These are phyloP conservation scores for Teratosphaeria viscida DNA, from an alignment of 2,329 filamentous ascomycete genomes.

Conservation along the genomic window DNA sequence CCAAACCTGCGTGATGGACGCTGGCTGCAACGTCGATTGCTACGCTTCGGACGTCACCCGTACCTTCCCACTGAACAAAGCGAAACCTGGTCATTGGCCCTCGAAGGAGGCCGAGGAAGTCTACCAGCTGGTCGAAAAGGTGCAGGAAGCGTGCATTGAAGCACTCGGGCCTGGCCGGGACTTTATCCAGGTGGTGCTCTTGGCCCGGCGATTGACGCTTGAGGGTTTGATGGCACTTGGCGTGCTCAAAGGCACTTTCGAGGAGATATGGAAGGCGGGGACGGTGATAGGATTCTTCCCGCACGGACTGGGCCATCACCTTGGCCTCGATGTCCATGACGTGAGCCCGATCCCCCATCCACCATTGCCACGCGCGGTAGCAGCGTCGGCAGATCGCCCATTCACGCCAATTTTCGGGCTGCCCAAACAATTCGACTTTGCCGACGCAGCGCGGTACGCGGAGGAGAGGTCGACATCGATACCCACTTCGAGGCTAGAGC, in stretches of 20 bases:
- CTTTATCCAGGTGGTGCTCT: constrained; percentile 54
- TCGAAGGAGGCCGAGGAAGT: constrained; percentile 59
- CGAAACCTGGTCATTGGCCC: constrained; percentile 48
- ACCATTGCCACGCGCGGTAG: background rate
- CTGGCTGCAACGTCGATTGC: constrained; percentile 71
- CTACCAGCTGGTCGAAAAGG: constrained; percentile 68
- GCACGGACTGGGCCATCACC: constrained; percentile 40
- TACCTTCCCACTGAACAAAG: constrained; percentile 60
- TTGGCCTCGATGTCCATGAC: constrained; percentile 43
- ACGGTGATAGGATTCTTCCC: constrained; percentile 38
- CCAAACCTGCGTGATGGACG: constrained; percentile 73
- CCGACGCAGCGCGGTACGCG: background rate
- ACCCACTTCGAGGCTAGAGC: constrained; percentile 24
- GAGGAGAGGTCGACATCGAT: background rate
- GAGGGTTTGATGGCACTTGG: constrained; percentile 66
- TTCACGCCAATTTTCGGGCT: background rate
- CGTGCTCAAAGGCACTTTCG: constrained; percentile 54
- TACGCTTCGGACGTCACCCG: constrained; percentile 89
- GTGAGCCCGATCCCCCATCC: constrained; percentile 23
- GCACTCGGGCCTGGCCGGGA: constrained; percentile 62
- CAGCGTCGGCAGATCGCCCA: background rate
- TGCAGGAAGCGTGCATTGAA: constrained; percentile 70
- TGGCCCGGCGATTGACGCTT: constrained; percentile 64
- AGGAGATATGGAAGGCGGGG: constrained; percentile 32
- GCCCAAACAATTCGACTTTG: background rate